Percentiles rank a stretch among this genome's conserved stretches.
These are phyloP conservation scores for Blastobotrys terrestris DNA, from an alignment of 805 yeast genomes.

Conservation along the genomic window DNA sequence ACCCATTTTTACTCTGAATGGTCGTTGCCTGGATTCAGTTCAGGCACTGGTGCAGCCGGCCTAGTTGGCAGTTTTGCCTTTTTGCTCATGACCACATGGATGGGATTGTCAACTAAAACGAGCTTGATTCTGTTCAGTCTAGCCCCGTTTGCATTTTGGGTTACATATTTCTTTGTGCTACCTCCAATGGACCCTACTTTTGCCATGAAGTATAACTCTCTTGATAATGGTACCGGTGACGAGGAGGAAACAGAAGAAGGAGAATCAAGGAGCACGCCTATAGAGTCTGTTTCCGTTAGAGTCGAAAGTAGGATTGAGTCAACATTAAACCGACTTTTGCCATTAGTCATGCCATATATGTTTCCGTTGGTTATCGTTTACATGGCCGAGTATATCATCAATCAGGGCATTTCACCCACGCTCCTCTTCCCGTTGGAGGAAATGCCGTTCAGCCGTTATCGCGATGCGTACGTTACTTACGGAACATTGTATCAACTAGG, in stretches of 20 bases:
- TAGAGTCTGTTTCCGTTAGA: not conserved
- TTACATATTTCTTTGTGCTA: conserved; percentile 25
- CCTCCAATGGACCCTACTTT: conserved; percentile 21
- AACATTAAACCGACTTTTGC: conserved; percentile 25
- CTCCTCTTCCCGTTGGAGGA: conserved; percentile 66
- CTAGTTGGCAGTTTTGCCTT: conserved; percentile 67
- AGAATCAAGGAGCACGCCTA: not conserved
- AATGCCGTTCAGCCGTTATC: conserved; percentile 60
- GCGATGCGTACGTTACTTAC: conserved; percentile 88
- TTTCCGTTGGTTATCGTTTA: conserved; percentile 79
- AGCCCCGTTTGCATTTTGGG: conserved; percentile 30
- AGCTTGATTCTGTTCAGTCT: conserved; percentile 53
- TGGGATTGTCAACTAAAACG: conserved; percentile 47
- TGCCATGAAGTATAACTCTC: conserved; percentile 1
- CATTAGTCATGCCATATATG: conserved; percentile 50
- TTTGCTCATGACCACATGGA: conserved; percentile 63
- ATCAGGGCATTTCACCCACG: conserved; percentile 90
- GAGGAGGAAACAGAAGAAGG: conserved; percentile 2
- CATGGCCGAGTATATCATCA: conserved; percentile 78
- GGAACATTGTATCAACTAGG: conserved; percentile 89
- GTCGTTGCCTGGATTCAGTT: conserved; percentile 81
- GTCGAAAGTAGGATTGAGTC: conserved; percentile 2
- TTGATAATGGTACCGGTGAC: conserved; percentile 2
- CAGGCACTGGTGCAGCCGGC: conserved; percentile 97
- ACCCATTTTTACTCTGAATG: conserved; percentile 63